These are phyloP conservation scores for Quercus dentata DNA, from an alignment of 306 rosid species.

Conservation along the genomic window DNA sequence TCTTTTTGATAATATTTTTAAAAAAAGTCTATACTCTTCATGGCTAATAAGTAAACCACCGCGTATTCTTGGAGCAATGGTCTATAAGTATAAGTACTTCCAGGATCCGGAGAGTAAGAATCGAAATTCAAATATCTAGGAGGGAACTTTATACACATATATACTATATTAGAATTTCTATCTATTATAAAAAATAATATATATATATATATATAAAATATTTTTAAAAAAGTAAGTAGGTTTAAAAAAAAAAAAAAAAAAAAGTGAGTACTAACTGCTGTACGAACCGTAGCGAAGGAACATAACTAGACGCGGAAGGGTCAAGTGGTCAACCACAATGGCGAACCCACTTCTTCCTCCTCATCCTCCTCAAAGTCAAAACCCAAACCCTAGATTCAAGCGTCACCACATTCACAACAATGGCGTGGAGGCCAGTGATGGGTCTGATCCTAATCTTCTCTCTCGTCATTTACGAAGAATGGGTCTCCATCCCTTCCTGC, in stretches of 20 bases:
- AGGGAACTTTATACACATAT: rapidly evolving
- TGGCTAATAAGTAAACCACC: too few species aligned
- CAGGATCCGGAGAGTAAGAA: rapidly evolving
- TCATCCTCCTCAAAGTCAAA: not conserved
- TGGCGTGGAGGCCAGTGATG: constrained; percentile 40
- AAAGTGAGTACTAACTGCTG: too few species aligned
- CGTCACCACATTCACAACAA: not conserved
- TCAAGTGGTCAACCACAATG: not conserved
- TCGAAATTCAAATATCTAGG: rapidly evolving
- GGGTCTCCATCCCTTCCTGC: constrained; percentile 62
- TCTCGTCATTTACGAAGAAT: constrained; percentile 41
- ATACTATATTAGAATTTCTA: too few species aligned
- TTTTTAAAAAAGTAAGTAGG: too few species aligned
- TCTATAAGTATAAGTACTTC: rapidly evolving
- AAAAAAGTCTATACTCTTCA: too few species aligned
- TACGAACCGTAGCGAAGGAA: too few species aligned
- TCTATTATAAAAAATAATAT: too few species aligned
- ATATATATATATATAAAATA: too few species aligned
- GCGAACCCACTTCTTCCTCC: not conserved
- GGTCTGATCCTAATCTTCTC: constrained; percentile 28
- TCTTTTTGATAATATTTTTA: too few species aligned
- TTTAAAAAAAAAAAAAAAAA: too few species aligned
- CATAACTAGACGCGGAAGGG: too few species aligned
- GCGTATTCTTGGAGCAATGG: rapidly evolving
- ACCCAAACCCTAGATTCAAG: not conserved